These are phyloP conservation scores for Talaromyces albobiverticillius DNA, from an alignment of 2,329 filamentous ascomycete species.

Conservation along the genomic window DNA sequence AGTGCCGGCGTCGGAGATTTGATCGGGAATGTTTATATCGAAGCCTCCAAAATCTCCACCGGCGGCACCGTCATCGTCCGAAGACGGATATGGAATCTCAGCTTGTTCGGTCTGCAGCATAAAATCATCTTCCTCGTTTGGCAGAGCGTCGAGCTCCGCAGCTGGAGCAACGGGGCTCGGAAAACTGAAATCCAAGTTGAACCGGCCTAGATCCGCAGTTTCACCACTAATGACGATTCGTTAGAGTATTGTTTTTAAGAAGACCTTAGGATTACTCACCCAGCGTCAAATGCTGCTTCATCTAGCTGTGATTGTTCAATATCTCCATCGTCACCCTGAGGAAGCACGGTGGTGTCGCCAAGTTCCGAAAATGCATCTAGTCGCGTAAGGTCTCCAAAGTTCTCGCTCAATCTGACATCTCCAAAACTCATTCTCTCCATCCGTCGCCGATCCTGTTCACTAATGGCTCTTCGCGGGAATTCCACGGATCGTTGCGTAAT, in stretches of 20 bases:
- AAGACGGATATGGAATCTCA: conserved; percentile 24
- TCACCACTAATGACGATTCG: conserved; percentile 33
- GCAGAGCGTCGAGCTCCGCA: conserved; percentile 26
- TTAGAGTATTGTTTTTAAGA: conserved; percentile 13
- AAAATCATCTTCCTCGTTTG: conserved; percentile 35
- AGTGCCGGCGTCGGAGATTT: conserved; percentile 28
- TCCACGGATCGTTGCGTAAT: conserved; percentile 42
- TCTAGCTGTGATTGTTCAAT: conserved; percentile 36
- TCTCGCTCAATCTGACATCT: conserved; percentile 46
- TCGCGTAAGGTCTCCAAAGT: conserved; percentile 49
- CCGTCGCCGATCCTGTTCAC: conserved; percentile 34
- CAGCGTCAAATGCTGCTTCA: conserved; percentile 37
- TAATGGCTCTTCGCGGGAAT: conserved; percentile 40
- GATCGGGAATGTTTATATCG: conserved; percentile 28
- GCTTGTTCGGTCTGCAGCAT: conserved; percentile 27
- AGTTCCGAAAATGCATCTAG: conserved; percentile 42
- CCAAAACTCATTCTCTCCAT: conserved; percentile 45
- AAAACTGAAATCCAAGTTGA: conserved; percentile 41
- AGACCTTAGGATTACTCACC: conserved; percentile 26
- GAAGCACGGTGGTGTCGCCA: conserved; percentile 36
- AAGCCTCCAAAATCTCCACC: conserved; percentile 30
- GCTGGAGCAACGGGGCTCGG: conserved; percentile 33
- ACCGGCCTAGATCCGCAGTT: conserved; percentile 41
- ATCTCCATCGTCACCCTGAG: conserved; percentile 35
- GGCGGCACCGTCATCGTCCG: conserved; percentile 20